Evolutionary conservation across 2,329 filamentous ascomycete genomes (phyloP).

Genomic region (Apiospora marii): DNA sequence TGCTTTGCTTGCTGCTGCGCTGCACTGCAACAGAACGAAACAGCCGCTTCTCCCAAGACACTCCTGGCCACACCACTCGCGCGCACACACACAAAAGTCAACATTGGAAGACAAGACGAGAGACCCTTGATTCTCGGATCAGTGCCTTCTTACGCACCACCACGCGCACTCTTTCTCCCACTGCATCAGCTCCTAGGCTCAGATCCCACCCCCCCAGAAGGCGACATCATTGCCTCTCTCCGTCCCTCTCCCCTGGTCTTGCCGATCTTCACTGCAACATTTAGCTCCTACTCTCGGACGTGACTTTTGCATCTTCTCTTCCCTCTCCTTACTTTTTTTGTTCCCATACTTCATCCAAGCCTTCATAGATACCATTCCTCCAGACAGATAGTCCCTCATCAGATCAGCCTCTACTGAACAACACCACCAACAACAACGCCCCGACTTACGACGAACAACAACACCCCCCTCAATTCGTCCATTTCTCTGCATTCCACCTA

Average conservation of each 20-base stretch:
- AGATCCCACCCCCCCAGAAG: constrained; percentile 10
- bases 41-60: constrained; percentile 11
- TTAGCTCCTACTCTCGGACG: constrained; percentile 13
- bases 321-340: background rate
- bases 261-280: constrained; percentile 18
- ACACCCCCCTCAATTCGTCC: background rate
- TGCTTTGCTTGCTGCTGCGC: background rate
- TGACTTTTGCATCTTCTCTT: constrained; percentile 4
- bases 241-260: background rate
- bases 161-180: background rate
- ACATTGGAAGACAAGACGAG: constrained; percentile 18
- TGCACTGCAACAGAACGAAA: constrained; percentile 20
- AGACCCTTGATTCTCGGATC: constrained; percentile 18
- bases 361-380: constrained; percentile 17
- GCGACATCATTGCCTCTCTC: constrained; percentile 14
- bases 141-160: background rate
- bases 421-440: background rate
- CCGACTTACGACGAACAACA: constrained; percentile 1
- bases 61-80: constrained; percentile 6
- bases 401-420: background rate
- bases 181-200: constrained; percentile 20
- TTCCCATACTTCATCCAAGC: constrained; percentile 7
- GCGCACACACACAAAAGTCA: constrained; percentile 11
- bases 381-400: constrained; percentile 9
- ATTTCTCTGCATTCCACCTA: background rate